Conservation (phyloP, 345 rosid species). For the Mallotus nudiflorus region DNA sequence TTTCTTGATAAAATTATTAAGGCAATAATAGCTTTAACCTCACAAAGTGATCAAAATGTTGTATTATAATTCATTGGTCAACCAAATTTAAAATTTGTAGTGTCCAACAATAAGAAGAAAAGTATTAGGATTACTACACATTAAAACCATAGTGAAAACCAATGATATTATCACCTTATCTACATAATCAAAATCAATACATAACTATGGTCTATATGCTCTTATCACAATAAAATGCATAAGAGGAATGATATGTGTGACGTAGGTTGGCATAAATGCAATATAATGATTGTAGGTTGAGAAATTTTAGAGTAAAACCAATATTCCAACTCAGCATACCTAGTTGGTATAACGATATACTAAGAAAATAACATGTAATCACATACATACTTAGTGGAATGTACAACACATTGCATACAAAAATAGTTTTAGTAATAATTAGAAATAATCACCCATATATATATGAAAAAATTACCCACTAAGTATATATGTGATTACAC, state of each 20-base stretch:
- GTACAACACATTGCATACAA: too few relatives aligned
- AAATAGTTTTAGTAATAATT: too few relatives aligned
- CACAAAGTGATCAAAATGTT: slow-evolving; percentile 13
- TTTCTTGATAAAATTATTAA: slow-evolving; percentile 62
- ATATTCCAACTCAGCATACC: too few relatives aligned
- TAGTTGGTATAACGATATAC: too few relatives aligned
- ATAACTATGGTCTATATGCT: not conserved
- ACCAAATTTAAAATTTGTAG: slow-evolving; percentile 1
- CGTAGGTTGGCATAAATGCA: not conserved
- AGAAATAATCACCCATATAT: too few relatives aligned
- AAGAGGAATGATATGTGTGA: too few relatives aligned
- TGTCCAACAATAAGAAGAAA: not conserved
- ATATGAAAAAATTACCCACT: too few relatives aligned
- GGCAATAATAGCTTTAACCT: slow-evolving; percentile 72
- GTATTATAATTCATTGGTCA: slow-evolving; percentile 2
- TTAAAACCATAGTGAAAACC: not conserved
- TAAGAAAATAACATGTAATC: too few relatives aligned
- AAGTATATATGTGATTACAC: too few relatives aligned
- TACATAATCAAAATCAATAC: not conserved
- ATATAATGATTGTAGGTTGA: not conserved
- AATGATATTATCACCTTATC: not conserved
- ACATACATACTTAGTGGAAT: too few relatives aligned
- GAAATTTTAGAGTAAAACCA: too few relatives aligned
- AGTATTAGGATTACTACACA: not conserved
- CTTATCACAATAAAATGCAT: not conserved